These are phyloP conservation scores for Sphenostylis stenocarpa DNA, from an alignment of 306 rosid genomes.

Conservation along the genomic window DNA sequence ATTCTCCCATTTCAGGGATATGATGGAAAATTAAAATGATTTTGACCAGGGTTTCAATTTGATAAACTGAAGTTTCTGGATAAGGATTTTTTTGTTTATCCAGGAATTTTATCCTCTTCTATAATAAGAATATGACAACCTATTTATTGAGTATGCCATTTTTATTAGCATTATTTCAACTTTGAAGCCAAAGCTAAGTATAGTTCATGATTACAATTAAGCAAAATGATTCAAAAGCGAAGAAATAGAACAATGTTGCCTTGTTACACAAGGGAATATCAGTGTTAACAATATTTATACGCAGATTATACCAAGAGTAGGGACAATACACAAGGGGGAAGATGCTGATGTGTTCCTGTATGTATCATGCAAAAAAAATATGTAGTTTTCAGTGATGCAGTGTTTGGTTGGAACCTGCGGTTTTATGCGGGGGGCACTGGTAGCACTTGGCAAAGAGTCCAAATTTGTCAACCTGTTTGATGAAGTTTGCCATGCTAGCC, in stretches of 20 bases:
- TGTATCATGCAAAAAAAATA: slow-evolving; percentile 26
- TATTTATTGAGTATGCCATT: too few relatives aligned
- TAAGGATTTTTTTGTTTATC: neutral
- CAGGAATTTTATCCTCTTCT: slow-evolving; percentile 7
- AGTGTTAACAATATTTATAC: slow-evolving; percentile 31
- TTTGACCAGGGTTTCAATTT: slow-evolving; percentile 11
- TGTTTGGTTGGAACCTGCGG: slow-evolving; percentile 37
- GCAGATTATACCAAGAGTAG: slow-evolving; percentile 28
- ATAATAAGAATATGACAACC: slow-evolving; percentile 6
- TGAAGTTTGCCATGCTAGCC: slow-evolving; percentile 94
- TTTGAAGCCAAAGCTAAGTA: slow-evolving; percentile 29
- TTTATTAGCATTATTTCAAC: too few relatives aligned
- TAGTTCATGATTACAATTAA: slow-evolving; percentile 15
- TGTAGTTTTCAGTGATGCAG: slow-evolving; percentile 47
- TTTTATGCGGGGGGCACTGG: slow-evolving; percentile 56
- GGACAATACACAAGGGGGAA: slow-evolving; percentile 34
- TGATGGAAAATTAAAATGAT: neutral
- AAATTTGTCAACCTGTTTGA: slow-evolving; percentile 78
- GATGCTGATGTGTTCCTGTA: slow-evolving; percentile 39
- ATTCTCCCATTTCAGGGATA: slow-evolving; percentile 3
- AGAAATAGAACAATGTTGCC: slow-evolving; percentile 27
- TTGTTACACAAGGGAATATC: slow-evolving; percentile 39
- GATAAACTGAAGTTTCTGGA: neutral
- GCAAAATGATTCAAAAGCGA: slow-evolving; percentile 26
- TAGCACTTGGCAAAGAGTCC: slow-evolving; percentile 93